Evolutionary conservation across 2,329 filamentous ascomycete genomes (phyloP), one percentile per base, ranked within the genome.

Genomic region (Cladosporium sp.): DNA sequence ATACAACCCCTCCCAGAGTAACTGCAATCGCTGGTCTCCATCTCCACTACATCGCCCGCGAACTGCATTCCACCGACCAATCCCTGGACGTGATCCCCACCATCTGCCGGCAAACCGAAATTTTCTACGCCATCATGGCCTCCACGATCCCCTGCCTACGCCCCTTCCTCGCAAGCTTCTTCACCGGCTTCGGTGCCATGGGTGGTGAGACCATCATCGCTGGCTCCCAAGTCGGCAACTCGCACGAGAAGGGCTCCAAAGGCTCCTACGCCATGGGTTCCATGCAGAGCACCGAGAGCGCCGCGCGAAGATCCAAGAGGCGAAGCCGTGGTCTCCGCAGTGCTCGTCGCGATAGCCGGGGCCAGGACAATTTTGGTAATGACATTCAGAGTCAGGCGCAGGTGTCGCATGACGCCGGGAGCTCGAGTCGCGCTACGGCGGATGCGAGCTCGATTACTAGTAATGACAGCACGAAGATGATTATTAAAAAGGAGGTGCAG

Each of bases 1-100:
- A 55, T n/a, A n/a, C 9, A 55, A 15, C 17, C 9, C 3, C 9
- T 15, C n/a, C n/a, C 44, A 77, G 74, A 1, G 67, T 78, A n/a
- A 70, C 78, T 15, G 66, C 72, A n/a, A 66, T 73, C 8, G 66
- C 74, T 13, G 67, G 64, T 5, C 48, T 77, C 4, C 75, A 73
- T 36, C 64, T 79, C 3, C 57, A 72, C 57, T 77, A 71, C 58
- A 60, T 77, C 9, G 60, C 62, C 13, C 56, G 55, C 5, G 65
- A 70, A 35, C 58, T 72, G 48, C 40, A 64, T 20, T 73, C 74
- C 7, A 17, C 61, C n/a, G 66, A 77, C 56, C 73, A 70, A 17
- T 71, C 72, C 3, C 68, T 79, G 4, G 57, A 67, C 24, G 73
- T 72, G 17, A 69, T 72, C 12, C 63, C 72, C 12, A 66, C 70